Evolutionary conservation across 768 basidiomycete species (phyloP), one percentile per base, ranked within the genome.

Genomic region (Boletus rubescentipes): DNA sequence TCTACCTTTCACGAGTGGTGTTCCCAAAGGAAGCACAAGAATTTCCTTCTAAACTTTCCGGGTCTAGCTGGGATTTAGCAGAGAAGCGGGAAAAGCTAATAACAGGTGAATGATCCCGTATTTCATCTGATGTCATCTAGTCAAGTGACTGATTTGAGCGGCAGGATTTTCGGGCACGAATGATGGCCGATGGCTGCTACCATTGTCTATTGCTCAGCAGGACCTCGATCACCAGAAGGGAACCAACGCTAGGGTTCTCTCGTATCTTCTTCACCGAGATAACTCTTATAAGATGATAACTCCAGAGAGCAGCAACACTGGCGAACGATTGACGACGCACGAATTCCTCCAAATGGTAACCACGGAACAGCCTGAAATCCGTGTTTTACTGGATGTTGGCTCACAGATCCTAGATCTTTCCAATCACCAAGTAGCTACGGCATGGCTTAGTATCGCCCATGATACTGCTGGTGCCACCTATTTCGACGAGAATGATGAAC

Each of bases 381-480:
- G 10, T 8, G 18, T 38, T 38, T n/a, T 37, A 7, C 2, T 37
- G 8, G 36, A 37, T n/a, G 36, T 37, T 8, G 81, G 81, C 0
- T 80, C 81, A 0, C 82, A 83, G 57, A 76, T 83, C 53, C 68
- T 83, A 5, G 80, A 83, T 40, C 57, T 77, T 51, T 63, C 65
- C 18, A 82, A 79, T 50, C 31, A 53, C 3, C 62, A 78, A 20
- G 45, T 82, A 4, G 77, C 69, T 2, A 34, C 49, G 18, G 45
- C 56, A 7, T 83, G 81, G 82, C 67, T 82, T 5, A 29, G 44
- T 26, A 50, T 58, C 36, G 53, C 46, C 30, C 30, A 29, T 4
- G 48, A 52, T 15, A 48, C 52, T 10, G 26, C 51, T 43, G 70
- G 59, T 5, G 70, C 66, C 11, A 52, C 71, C n/a, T 70, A 69